Base-by-base conservation (phyloP, 139 green algal genomes). In the Mesotaenium endlicherianum region DNA sequence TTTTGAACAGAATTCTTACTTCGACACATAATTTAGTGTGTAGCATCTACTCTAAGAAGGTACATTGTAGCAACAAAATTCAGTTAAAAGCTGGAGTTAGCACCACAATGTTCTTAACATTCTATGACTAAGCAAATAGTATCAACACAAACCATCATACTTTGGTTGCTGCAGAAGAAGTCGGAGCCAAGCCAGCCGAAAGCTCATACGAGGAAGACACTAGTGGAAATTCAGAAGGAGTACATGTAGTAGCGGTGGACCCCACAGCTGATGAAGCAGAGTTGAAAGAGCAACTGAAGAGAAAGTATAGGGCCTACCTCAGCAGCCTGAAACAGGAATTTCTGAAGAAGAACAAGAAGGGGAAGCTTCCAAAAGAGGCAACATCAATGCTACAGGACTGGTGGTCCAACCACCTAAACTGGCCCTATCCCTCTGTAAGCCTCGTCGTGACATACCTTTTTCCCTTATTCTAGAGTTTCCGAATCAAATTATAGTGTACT, bases 371-470 rank as follows among this genome's bases (percentile, higher is more conserved):
- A 4, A 30, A 40, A 4, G 80, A 82, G 30, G 74, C 72, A 11
- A 86, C 49, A 0, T 26, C 31, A 30, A 42, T 43, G 49, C 75
- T 86, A 3, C 11, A 64, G 55, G 31, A 39, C 44, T 86, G 80
- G 80, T 86, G 80, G 80, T 70, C 17, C 30, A 31, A 69, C 75
- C 80, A 86, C 36, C 3, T 85, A 17, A 49, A 26, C 74, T 84
- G 74, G 74, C 80, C 80, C 40, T 86, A 86, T 57, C 80, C 80
- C 2, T 82, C 80, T 6, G 80, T 86, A 57, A 84, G 67, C 30
- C n/a, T n/a, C n/a, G n/a, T n/a, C n/a, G n/a, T n/a, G n/a, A n/a
- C n/a, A n/a, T n/a, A n/a, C n/a, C n/a, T n/a, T n/a, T n/a, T n/a
- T n/a, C n/a, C n/a, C n/a, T n/a, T n/a, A n/a, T n/a, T n/a, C n/a